Percentiles rank a stretch among this genome's conserved stretches.
These are phyloP conservation scores for Sphaerulina musiva DNA, from an alignment of 2,329 filamentous ascomycete species.

Conservation along the genomic window DNA sequence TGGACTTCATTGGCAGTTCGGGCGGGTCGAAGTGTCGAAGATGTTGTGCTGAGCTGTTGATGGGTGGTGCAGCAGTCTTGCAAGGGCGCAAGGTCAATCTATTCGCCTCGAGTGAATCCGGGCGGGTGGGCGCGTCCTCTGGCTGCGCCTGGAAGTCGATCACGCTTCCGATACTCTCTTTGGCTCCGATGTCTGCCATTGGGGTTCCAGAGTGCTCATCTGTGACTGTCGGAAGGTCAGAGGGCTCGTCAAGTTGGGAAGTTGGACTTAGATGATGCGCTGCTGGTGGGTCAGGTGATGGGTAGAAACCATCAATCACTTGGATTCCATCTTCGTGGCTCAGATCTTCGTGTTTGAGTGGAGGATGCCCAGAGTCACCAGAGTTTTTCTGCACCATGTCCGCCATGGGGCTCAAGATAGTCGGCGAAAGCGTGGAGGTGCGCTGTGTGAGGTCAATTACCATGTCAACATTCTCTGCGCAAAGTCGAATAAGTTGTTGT, in stretches of 20 bases:
- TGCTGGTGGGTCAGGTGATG: not conserved
- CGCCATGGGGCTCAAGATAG: not conserved
- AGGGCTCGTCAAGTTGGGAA: not conserved
- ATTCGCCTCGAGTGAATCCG: not conserved
- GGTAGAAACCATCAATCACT: constrained; percentile 17
- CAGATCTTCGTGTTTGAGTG: not conserved
- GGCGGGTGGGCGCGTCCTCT: not conserved
- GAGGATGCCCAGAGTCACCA: not conserved
- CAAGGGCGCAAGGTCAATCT: not conserved
- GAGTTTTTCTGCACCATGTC: not conserved
- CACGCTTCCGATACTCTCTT: not conserved
- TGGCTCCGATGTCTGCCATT: constrained; percentile 7
- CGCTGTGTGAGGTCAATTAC: not conserved
- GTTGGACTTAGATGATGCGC: not conserved
- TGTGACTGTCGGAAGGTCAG: not conserved
- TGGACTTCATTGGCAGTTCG: constrained; percentile 5
- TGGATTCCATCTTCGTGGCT: constrained; percentile 13
- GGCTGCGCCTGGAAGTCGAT: not conserved
- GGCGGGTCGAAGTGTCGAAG: not conserved
- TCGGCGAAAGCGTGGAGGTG: not conserved
- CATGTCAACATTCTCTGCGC: not conserved
- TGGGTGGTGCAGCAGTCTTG: not conserved
- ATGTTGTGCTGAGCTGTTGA: not conserved
- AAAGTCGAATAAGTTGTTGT: not conserved
- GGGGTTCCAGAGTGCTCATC: constrained; percentile 1